phyloP scores from a whole-genome alignment of 2,329 filamentous ascomycete species.

The Nothopassalora personata region DNA sequence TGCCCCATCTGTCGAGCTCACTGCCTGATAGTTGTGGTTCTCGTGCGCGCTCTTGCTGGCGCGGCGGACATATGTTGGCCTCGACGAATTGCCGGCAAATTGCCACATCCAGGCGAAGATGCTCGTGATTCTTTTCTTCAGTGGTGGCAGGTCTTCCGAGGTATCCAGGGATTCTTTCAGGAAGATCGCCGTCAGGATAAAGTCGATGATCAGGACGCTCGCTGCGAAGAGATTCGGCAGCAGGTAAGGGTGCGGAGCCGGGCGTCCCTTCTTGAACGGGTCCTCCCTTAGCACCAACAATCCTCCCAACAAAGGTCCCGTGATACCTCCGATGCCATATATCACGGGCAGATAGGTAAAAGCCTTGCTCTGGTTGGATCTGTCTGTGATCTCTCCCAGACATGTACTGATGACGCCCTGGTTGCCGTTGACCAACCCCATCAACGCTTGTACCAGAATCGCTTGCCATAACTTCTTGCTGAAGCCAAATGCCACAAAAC shows the following conservation, averaged over 20 bases:
- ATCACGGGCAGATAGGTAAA: slow-evolving; percentile 94
- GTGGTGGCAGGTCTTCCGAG: slow-evolving; percentile 54
- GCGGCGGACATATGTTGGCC: slow-evolving; percentile 55
- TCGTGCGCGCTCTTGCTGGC: slow-evolving; percentile 15
- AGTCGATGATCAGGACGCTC: slow-evolving; percentile 63
- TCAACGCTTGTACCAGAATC: slow-evolving; percentile 75
- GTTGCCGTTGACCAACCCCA: slow-evolving; percentile 93
- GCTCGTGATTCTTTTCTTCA: slow-evolving; percentile 54
- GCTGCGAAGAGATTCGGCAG: slow-evolving; percentile 77
- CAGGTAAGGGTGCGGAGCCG: slow-evolving; percentile 71
- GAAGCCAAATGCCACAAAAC: slow-evolving; percentile 83
- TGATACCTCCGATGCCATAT: slow-evolving; percentile 92
- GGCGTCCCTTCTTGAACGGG: slow-evolving; percentile 47
- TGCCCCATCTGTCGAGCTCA: slow-evolving; percentile 11
- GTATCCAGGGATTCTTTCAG: slow-evolving; percentile 81
- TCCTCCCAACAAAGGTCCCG: slow-evolving; percentile 85
- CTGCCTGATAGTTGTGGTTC: slow-evolving; percentile 7
- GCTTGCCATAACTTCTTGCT: slow-evolving; percentile 78
- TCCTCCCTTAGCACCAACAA: slow-evolving; percentile 64
- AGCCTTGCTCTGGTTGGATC: slow-evolving; percentile 85
- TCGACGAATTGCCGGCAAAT: slow-evolving; percentile 51
- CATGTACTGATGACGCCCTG: slow-evolving; percentile 91
- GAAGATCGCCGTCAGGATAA: slow-evolving; percentile 70
- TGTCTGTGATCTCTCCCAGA: slow-evolving; percentile 88
- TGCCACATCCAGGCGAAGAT: slow-evolving; percentile 67